Base-by-base conservation (phyloP, 2,329 filamentous ascomycete species). In the Ophiosphaerella narmari region DNA sequence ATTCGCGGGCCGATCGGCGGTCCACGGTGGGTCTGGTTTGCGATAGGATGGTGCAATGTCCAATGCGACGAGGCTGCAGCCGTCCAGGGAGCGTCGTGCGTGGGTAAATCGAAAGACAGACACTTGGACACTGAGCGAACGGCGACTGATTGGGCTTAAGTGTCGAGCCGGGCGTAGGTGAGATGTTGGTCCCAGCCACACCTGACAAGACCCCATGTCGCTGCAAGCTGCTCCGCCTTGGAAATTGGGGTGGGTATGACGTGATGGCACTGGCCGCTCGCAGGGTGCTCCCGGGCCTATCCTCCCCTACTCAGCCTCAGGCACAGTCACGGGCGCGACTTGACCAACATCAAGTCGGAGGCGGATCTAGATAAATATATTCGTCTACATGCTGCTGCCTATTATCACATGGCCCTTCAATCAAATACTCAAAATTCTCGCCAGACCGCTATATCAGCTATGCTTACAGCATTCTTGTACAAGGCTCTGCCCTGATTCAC, bases 141-240 rank as follows among this genome's bases (percentile, higher is more conserved):
- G 50, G 57, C 55, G 52, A 50, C 53, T 48, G 57, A 52, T 49
- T 37, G 47, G 42, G 48, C 60, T 45, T 45, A 53, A 54, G 48
- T 24, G 44, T 57, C 50, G 54, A 51, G 49, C 54, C 54, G 57
- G 52, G 52, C 56, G 48, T 53, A 50, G 47, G 43, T 52, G 49
- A 54, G 41, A 56, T 46, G 42, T 55, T 51, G 61, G 45, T 53
- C 66, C 67, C 62, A 68, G 66, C 65, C 65, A 65, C 66, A 67
- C 52, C 45, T 57, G 49, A 54, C 47, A 43, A 29, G 57, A 50
- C 56, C 59, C 62, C 63, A 63, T 64, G 60, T 64, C 56, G 29
- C 36, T 51, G 48, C 45, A 50, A 56, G 47, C 41, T 51, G 50
- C 56, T 63, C 59, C 56, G 59, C 62, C 63, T 67, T 64, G 63